Evolutionary conservation across 805 yeast genomes (phyloP), one percentile per base, ranked within the genome.

Genomic region (Wickerhamomyces strasburgensis): DNA sequence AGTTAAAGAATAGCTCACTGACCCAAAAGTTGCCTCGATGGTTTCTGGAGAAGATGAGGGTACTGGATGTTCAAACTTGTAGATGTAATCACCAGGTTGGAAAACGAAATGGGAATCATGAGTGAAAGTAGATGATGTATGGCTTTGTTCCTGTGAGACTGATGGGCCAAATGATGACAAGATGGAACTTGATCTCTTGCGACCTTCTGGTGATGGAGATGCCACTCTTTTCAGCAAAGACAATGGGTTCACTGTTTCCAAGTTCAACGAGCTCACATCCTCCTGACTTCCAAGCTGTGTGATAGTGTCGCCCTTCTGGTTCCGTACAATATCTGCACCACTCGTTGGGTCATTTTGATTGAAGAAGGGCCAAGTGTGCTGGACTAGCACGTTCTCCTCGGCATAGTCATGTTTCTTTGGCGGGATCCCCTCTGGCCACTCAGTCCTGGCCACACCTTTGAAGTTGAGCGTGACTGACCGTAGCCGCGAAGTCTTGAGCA

Each of bases 401-500:
- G 60, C 58, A 42, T 74, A 79, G 11, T 78, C 83, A 14, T 67
- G 66, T 47, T 79, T 78, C 55, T 83, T 85, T 0, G 97, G 96
- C 0, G 98, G 98, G 14, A 90, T 89, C 3, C 98, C 98, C 54
- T 93, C 97, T 3, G 97, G 97, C 96, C 97, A 89, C 43, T 89
- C 96, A 0, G 96, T 89, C 46, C 84, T 70, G 26, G 84, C 73
- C 2, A 58, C 54, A 1, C 96, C 97, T 35, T 70, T 69, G 48
- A 89, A 77, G 2, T 68, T 64, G 33, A 89, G 64, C 5, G 64
- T 56, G 10, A 89, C 74, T 14, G 73, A 56, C 57, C 83, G 85
- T 42, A 89, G 64, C 55, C 79, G 84, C 19, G 80, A 68, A 0
- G 90, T 80, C 51, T 86, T 87, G 31, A 78, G 50, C 5, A 89